phyloP scores from a whole-genome alignment of 2,329 filamentous ascomycete species.

The Diplodia scrobiculata region DNA sequence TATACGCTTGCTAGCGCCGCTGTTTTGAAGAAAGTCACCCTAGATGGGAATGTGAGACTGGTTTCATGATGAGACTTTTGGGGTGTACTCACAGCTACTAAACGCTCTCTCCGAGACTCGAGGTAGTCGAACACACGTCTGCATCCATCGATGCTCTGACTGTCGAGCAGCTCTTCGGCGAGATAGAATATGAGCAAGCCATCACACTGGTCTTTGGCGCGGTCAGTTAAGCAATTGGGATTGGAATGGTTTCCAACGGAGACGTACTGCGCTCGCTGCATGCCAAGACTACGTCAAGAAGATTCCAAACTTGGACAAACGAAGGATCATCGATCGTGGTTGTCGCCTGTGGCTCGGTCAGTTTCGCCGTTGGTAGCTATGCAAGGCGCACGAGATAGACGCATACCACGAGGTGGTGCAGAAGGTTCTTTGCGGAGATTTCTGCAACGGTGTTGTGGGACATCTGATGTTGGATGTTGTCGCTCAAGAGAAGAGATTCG shows the following conservation, averaged over 20 bases:
- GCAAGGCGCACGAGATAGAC: not conserved
- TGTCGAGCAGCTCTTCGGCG: constrained; percentile 92
- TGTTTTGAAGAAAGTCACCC: constrained; percentile 25
- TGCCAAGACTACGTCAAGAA: constrained; percentile 87
- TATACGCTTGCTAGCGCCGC: constrained; percentile 68
- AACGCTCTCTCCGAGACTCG: constrained; percentile 85
- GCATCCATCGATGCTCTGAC: constrained; percentile 90
- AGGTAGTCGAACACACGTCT: constrained; percentile 91
- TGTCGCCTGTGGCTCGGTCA: constrained; percentile 60
- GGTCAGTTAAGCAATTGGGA: constrained; percentile 32
- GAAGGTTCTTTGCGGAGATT: constrained; percentile 77
- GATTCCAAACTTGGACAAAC: constrained; percentile 87
- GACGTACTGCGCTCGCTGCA: constrained; percentile 78
- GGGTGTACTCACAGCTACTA: constrained; percentile 66
- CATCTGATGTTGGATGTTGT: constrained; percentile 49
- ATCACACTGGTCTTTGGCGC: constrained; percentile 60
- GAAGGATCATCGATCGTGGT: constrained; percentile 74
- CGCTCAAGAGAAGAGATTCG: constrained; percentile 36
- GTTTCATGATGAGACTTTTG: constrained; percentile 5
- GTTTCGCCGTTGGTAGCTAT: not conserved
- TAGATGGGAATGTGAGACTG: constrained; percentile 11
- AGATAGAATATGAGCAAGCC: constrained; percentile 84
- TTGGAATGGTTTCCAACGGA: constrained; percentile 22
- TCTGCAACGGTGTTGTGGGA: constrained; percentile 70
- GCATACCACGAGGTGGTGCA: constrained; percentile 76